These are phyloP conservation scores for Plasmodium adleri DNA, from an alignment of 169 alveolate species.

Conservation along the genomic window DNA sequence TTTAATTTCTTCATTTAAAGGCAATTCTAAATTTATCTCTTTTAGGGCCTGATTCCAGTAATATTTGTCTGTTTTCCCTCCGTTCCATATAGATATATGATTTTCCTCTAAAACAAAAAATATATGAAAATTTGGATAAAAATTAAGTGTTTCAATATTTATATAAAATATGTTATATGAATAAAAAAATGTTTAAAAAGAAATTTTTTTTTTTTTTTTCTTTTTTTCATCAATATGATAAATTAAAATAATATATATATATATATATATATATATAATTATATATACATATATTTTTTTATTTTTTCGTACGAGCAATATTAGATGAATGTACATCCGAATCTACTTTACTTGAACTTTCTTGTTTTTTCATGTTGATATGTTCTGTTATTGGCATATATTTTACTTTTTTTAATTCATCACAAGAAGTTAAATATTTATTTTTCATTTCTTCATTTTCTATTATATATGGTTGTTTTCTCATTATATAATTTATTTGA, in stretches of 20 bases:
- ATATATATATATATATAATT: too few relatives aligned
- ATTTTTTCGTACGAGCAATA: conserved; percentile 12
- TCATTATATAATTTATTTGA: conserved; percentile 69
- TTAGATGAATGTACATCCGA: background rate
- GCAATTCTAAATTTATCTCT: conserved; percentile 83
- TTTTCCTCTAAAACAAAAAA: conserved; percentile 30
- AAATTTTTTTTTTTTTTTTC: background rate
- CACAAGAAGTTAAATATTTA: conserved; percentile 55
- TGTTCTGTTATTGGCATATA: conserved; percentile 15
- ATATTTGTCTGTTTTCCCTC: conserved; percentile 81
- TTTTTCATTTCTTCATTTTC: conserved; percentile 70
- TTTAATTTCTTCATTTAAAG: conserved; percentile 53
- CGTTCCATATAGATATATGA: conserved; percentile 82
- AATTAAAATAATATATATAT: too few relatives aligned
- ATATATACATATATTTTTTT: background rate
- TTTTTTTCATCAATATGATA: background rate
- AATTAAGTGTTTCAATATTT: background rate
- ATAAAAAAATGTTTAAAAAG: background rate
- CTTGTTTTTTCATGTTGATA: conserved; percentile 4
- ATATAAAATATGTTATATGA: background rate
- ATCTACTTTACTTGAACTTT: background rate
- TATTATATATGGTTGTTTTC: conserved; percentile 60
- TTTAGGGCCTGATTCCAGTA: conserved; percentile 85
- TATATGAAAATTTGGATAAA: background rate
- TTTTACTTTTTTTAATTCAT: conserved; percentile 56